Evolutionary conservation across 371 early-diverging fungal genomes (phyloP), one percentile per base, ranked within the genome.

Genomic region (Rhizopus delemar): DNA sequence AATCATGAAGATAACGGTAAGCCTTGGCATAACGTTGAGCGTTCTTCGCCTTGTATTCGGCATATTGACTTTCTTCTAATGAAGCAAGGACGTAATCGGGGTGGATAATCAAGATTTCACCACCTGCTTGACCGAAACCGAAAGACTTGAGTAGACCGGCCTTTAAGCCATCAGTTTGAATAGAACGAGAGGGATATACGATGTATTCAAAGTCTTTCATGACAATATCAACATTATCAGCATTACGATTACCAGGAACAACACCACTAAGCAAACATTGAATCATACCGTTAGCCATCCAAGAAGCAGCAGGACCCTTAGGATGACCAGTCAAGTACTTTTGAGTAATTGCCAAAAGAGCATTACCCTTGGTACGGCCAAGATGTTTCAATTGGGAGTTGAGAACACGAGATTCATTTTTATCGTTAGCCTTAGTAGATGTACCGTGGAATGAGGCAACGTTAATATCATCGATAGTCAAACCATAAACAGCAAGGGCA

Each of bases 381-480:
- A 97, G 83, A 68, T 94, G 94, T 53, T 70, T 82, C 61, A 97
- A 70, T 78, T 96, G 97, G 62, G 83, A 78, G 85, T 96, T 90
- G 51, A 95, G 62, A 4, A 94, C 95, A 46, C 86, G 84, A 8
- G 95, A 91, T 74, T 97, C 97, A 82, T 96, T 97, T 85, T 90
- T 90, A 80, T 97, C 97, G 77, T 97, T 97, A 56, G 97, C 96
- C 77, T 90, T 88, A 66, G 97, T 97, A 22, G 93, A 91, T 32
- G 97, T 97, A 62, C 97, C 97, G 80, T 96, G 97, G 96, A 97
- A 97, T 28, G 95, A 95, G n/a, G 94, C 93, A 41, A 95, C 92
- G 56, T 92, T 92, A 66, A 97, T 91, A 71, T 97, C 97, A 71
- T 97, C 95, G 43, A 96, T 79, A 6, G 92, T 92, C 59, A 97